Conservation (phyloP, 495 filamentous ascomycete species). For the Hypoxylon fuscum region DNA sequence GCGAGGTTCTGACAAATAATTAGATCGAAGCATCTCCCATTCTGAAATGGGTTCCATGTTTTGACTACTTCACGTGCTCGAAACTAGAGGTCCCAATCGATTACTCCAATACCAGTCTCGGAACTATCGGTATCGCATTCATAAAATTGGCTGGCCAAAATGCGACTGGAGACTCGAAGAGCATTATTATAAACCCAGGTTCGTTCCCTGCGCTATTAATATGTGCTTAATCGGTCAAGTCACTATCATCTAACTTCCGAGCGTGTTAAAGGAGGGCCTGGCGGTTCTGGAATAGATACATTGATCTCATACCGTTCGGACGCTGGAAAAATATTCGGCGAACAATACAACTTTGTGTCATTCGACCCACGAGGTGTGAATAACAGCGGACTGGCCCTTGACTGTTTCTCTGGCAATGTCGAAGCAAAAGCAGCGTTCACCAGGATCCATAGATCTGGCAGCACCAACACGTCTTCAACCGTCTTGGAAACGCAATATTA, state of each 20-base stretch:
- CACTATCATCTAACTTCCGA: constrained; percentile 3
- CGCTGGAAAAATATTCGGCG: constrained; percentile 38
- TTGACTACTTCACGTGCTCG: constrained; percentile 41
- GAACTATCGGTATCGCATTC: constrained; percentile 40
- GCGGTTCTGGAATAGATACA: constrained; percentile 41
- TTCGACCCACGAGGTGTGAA: constrained; percentile 45
- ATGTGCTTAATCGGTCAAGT: constrained; percentile 24
- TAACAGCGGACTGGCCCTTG: constrained; percentile 36
- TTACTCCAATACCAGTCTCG: constrained; percentile 32
- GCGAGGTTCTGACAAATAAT: constrained; percentile 4
- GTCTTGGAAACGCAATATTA: constrained; percentile 44
- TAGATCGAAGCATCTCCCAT: constrained; percentile 29
- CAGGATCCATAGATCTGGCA: constrained; percentile 53
- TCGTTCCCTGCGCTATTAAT: constrained; percentile 18
- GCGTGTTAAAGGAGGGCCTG: constrained; percentile 24
- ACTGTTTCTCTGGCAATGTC: constrained; percentile 45
- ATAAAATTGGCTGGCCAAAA: constrained; percentile 43
- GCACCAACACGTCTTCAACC: constrained; percentile 50
- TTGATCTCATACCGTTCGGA: constrained; percentile 8
- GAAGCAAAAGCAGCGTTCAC: constrained; percentile 53
- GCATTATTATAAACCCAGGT: constrained; percentile 49
- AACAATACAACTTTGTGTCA: constrained; percentile 41
- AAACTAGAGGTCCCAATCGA: constrained; percentile 46
- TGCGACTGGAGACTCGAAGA: constrained; percentile 33
- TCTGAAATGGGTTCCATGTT: constrained; percentile 43